Percentiles rank a stretch among this genome's conserved stretches.
Evolutionary conservation across 1,284 basidiomycete species (phyloP).

Genomic region (Ceratobasidium sp.): DNA sequence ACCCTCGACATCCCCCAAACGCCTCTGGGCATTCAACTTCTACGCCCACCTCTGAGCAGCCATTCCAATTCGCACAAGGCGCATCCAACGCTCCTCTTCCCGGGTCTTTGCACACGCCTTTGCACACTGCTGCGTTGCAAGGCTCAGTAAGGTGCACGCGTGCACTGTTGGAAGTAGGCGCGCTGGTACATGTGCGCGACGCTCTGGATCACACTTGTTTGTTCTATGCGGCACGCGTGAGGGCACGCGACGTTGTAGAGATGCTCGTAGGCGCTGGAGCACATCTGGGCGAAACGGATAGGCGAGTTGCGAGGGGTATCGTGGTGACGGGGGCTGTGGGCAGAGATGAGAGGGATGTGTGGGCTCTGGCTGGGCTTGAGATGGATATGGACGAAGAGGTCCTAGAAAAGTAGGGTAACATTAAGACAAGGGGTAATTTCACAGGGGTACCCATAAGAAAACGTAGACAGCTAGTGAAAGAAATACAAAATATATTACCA

Average conservation of each 20-base stretch:
- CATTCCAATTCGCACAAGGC: slow-evolving; percentile 39
- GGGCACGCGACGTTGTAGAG: slow-evolving; percentile 63
- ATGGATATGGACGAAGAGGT: background rate
- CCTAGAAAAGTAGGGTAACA: slow-evolving; percentile 11
- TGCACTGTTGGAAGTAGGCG: slow-evolving; percentile 78
- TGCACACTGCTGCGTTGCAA: slow-evolving; percentile 84
- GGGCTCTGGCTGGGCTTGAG: slow-evolving; percentile 47
- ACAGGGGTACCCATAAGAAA: slow-evolving; percentile 23
- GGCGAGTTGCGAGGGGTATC: slow-evolving; percentile 60
- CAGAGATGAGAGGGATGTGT: slow-evolving; percentile 45
- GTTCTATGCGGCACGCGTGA: slow-evolving; percentile 71
- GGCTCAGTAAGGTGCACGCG: slow-evolving; percentile 70
- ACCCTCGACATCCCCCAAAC: slow-evolving; percentile 21
- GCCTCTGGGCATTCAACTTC: background rate
- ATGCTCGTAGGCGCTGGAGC: slow-evolving; percentile 80
- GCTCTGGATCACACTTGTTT: slow-evolving; percentile 83
- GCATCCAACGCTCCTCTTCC: slow-evolving; percentile 55
- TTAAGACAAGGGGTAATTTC: slow-evolving; percentile 25
- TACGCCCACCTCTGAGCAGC: slow-evolving; percentile 34
- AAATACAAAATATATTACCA: slow-evolving; percentile 4
- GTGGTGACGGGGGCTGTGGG: slow-evolving; percentile 45
- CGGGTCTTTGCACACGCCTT: slow-evolving; percentile 69
- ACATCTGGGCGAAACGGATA: slow-evolving; percentile 73
- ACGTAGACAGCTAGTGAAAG: slow-evolving; percentile 34
- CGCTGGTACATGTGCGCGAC: slow-evolving; percentile 88